A percentile compares a stretch with the other conserved stretches of the same genome.
phyloP scores from a whole-genome alignment of 1,284 basidiomycete species.

The Phaffia rhodozyma region DNA sequence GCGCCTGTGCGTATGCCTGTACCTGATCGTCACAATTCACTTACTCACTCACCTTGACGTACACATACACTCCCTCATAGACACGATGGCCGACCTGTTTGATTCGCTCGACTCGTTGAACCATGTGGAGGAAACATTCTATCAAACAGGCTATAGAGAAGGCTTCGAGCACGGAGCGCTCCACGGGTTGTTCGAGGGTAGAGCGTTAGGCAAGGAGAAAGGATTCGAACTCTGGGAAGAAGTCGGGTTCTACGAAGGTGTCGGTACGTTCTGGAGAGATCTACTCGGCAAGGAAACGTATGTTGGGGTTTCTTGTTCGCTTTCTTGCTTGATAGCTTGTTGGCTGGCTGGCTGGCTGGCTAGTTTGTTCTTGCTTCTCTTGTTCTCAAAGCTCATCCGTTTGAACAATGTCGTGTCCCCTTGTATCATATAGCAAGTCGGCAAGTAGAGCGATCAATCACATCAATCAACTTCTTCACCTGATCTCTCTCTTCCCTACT shows the following conservation, averaged over 20 bases:
- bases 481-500: slow-evolving; percentile 8
- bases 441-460: slow-evolving; percentile 36
- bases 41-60: too few species aligned
- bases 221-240: slow-evolving; percentile 96
- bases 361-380: too few species aligned
- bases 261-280: slow-evolving; percentile 56
- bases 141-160: slow-evolving; percentile 58
- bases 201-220: slow-evolving; percentile 79
- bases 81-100: too few species aligned
- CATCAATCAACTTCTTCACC: slow-evolving; percentile 7
- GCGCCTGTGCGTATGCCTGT: too few species aligned
- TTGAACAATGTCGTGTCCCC: neutral
- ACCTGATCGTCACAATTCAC: too few species aligned
- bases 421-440: slow-evolving; percentile 16
- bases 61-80: too few species aligned
- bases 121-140: slow-evolving; percentile 63
- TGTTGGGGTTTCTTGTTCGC: neutral
- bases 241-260: slow-evolving; percentile 81
- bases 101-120: slow-evolving; percentile 15
- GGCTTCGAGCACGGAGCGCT: slow-evolving; percentile 74
- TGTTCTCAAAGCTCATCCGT: neutral
- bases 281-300: slow-evolving; percentile 29
- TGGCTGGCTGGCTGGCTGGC: too few species aligned
- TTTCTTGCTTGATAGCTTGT: too few species aligned
- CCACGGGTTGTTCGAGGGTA: slow-evolving; percentile 82